Evolutionary conservation across 139 green algal genomes (phyloP), one percentile per base, ranked within the genome.

Genomic region (Chlamydomonas urium): DNA sequence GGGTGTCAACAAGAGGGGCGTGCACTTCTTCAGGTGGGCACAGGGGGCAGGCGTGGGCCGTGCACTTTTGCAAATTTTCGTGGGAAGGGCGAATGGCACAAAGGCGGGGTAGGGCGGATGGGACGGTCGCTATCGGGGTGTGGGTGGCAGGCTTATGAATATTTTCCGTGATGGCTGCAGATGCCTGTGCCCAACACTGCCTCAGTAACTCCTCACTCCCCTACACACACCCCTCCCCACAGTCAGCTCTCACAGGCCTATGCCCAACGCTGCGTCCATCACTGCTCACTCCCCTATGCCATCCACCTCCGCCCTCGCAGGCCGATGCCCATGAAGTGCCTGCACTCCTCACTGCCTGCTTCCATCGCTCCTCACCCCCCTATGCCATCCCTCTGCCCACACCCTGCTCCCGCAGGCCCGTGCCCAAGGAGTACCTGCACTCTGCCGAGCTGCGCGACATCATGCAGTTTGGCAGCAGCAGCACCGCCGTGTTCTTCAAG

Each of bases 381-480:
- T 63, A 4, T 10, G 3, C 35, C 19, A 63, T 28, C 56, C 56
- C 6, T 6, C 34, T 17, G 24, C n/a, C 26, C 31, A 14, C 5
- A 8, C 31, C 26, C n/a, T n/a, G n/a, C n/a, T 66, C n/a, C n/a
- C n/a, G 0, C 47, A 85, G 93, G 50, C 92, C 91, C 0, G 85
- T 96, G 47, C 94, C 94, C 14, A 97, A 97, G 83, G 94, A 98
- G 86, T 98, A 98, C 86, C 83, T 99, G 61, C 91, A 98, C 84
- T 90, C 75, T 19, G 94, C 92, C 5, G 93, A 97, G 87, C 89
- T 99, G 75, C 86, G 93, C 0, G 92, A 98, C 84, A 98, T 98
- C 83, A 97, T 97, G 92, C 94, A 98, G 83, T 94, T 96, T 82
- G 90, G 90, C 37, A 85, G 72, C 66, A 91, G 79, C 73, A 85